Conservation (phyloP, 495 filamentous ascomycete species). For the Talaromyces liani region DNA sequence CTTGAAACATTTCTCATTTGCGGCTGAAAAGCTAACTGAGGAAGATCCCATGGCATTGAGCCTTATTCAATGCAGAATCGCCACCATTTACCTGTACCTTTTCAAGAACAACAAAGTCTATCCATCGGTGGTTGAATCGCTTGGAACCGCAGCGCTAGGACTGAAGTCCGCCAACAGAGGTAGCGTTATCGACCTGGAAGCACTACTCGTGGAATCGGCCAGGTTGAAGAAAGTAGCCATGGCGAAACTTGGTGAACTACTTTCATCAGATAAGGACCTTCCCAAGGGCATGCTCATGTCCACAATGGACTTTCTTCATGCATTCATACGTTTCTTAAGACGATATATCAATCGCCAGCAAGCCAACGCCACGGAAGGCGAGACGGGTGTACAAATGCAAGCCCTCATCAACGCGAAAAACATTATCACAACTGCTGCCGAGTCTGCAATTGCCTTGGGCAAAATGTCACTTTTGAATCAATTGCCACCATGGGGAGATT, state of each 20-base stretch:
- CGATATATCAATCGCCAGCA: conserved; percentile 36
- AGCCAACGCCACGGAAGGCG: conserved; percentile 21
- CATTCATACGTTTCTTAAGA: conserved; percentile 36
- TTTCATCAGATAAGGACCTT: conserved; percentile 20
- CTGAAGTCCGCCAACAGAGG: conserved; percentile 57
- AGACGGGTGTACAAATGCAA: conserved; percentile 24
- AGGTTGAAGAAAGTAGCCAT: conserved; percentile 54
- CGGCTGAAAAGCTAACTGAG: conserved; percentile 23
- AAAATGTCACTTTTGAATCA: conserved; percentile 34
- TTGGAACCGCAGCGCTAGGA: conserved; percentile 33
- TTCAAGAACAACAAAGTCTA: conserved; percentile 22
- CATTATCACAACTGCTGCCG: conserved; percentile 33
- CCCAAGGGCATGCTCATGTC: conserved; percentile 14
- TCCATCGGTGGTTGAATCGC: conserved; percentile 17
- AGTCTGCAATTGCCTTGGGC: conserved; percentile 34
- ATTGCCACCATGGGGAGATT: conserved; percentile 31
- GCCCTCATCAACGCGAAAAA: conserved; percentile 24
- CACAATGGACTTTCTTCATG: conserved; percentile 31
- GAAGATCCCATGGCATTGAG: conserved; percentile 28
- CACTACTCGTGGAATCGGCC: conserved; percentile 58
- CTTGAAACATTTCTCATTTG: conserved; percentile 29
- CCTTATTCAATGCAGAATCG: conserved; percentile 37
- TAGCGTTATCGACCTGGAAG: conserved; percentile 57
- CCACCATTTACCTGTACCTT: conserved; percentile 26
- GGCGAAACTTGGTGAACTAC: conserved; percentile 37